phyloP scores from a whole-genome alignment of 2,329 filamentous ascomycete genomes.

The Cercospora nicotianae region DNA sequence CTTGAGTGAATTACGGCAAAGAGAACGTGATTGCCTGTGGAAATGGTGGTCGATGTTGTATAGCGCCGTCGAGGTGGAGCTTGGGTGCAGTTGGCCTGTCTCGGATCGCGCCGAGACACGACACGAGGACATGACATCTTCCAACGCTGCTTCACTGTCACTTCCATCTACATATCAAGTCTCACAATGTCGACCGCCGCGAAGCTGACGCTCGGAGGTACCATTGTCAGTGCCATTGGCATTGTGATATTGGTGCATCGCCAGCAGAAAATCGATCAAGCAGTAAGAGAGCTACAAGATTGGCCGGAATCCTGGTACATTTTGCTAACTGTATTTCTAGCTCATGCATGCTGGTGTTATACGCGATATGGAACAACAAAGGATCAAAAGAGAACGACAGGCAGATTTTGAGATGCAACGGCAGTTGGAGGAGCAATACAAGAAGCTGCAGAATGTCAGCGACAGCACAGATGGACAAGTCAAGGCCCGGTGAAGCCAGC shows the following conservation, averaged over 20 bases:
- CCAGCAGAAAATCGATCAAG: conserved; percentile 79
- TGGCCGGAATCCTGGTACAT: background rate
- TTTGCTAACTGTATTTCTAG: conserved; percentile 47
- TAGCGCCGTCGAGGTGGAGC: conserved; percentile 12
- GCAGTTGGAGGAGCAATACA: conserved; percentile 82
- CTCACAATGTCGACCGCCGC: conserved; percentile 80
- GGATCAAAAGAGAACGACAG: conserved; percentile 84
- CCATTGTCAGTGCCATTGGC: conserved; percentile 70
- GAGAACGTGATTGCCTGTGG: conserved; percentile 4
- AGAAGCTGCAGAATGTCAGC: conserved; percentile 78
- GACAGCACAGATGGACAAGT: conserved; percentile 43
- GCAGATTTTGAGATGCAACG: conserved; percentile 93
- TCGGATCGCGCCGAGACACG: conserved; percentile 4
- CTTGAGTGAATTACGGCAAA: background rate
- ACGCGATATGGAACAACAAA: conserved; percentile 91
- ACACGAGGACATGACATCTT: conserved; percentile 8
- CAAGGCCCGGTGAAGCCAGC: conserved; percentile 22
- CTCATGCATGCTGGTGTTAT: conserved; percentile 95
- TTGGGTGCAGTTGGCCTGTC: conserved; percentile 1
- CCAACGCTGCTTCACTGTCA: background rate
- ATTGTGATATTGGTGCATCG: conserved; percentile 88
- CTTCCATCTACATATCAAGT: background rate
- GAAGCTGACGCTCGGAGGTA: conserved; percentile 78
- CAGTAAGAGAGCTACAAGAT: conserved; percentile 55
- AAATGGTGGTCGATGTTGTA: background rate